These are phyloP conservation scores for Cyclotella choctawhatcheeana DNA, from an alignment of 108 stramenopile genomes.

Conservation along the genomic window DNA sequence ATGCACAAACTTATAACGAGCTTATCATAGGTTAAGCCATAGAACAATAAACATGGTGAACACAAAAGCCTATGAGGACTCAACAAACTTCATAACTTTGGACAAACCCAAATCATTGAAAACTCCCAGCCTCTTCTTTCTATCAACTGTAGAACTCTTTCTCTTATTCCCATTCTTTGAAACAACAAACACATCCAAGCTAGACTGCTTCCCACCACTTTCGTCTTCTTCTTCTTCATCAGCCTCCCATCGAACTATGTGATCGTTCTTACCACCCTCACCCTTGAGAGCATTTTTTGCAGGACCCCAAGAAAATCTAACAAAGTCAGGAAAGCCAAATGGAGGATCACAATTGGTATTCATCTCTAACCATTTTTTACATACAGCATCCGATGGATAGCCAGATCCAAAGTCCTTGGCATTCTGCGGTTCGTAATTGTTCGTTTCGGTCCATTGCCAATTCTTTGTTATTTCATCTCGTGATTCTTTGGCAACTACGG, in stretches of 20 bases:
- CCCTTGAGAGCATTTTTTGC: conserved; percentile 56
- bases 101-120: conserved; percentile 45
- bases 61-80: background rate
- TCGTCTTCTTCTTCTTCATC: conserved; percentile 68
- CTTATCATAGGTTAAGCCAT: no score
- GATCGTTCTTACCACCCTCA: conserved; percentile 29
- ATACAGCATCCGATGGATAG: conserved; percentile 83
- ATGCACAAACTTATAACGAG: no score
- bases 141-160: conserved; percentile 1
- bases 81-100: conserved; percentile 25
- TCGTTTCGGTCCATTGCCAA: conserved; percentile 70
- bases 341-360: conserved; percentile 62
- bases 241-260: conserved; percentile 58
- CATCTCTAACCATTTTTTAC: conserved; percentile 69
- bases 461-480: conserved; percentile 68
- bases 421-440: conserved; percentile 25
- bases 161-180: conserved; percentile 18
- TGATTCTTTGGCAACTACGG: conserved; percentile 87
- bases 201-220: conserved; percentile 43
- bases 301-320: conserved; percentile 86
- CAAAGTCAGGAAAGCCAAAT: conserved; percentile 80
- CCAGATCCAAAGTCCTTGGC: conserved; percentile 60
- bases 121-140: conserved; percentile 44
- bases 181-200: conserved; percentile 45
- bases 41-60: no score